Evolutionary conservation across 768 basidiomycete genomes (phyloP).

Genomic region (Suillus brevipes): DNA sequence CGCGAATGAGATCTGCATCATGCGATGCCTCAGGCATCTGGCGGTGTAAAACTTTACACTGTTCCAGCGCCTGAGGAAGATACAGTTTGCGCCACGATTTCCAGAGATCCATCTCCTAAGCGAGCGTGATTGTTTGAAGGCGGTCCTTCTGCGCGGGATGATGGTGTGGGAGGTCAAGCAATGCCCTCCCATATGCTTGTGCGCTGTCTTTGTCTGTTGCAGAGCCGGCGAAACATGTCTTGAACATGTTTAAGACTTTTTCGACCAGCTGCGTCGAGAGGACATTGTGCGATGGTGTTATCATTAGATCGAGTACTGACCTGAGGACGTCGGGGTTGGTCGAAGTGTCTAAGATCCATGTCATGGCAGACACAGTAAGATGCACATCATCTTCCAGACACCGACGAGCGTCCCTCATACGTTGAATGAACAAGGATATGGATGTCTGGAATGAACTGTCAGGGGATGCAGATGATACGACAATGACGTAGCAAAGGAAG

Average conservation of each 20-base stretch:
- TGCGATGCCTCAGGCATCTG: neutral
- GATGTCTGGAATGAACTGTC: slow-evolving; percentile 13
- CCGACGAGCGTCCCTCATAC: too few relatives aligned
- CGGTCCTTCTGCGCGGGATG: too few relatives aligned
- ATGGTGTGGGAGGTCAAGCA: too few relatives aligned
- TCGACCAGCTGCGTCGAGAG: neutral
- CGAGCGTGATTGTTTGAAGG: too few relatives aligned
- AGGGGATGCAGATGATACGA: neutral
- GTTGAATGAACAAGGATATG: neutral
- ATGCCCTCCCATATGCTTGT: too few relatives aligned
- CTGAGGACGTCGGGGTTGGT: slow-evolving; percentile 12
- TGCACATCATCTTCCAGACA: too few relatives aligned
- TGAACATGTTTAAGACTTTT: neutral
- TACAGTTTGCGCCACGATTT: neutral
- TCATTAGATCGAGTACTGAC: slow-evolving; percentile 6
- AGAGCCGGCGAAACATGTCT: too few relatives aligned
- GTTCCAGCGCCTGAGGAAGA: neutral
- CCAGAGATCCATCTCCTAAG: neutral
- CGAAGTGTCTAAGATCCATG: slow-evolving; percentile 16
- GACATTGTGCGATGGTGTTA: neutral
- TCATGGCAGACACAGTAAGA: neutral
- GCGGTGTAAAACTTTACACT: neutral
- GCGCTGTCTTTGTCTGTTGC: too few relatives aligned
- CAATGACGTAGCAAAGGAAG: slow-evolving; percentile 3
- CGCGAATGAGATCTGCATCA: neutral